Evolutionary conservation across 768 basidiomycete genomes (phyloP).

Genomic region (Lactarius hengduanensis): DNA sequence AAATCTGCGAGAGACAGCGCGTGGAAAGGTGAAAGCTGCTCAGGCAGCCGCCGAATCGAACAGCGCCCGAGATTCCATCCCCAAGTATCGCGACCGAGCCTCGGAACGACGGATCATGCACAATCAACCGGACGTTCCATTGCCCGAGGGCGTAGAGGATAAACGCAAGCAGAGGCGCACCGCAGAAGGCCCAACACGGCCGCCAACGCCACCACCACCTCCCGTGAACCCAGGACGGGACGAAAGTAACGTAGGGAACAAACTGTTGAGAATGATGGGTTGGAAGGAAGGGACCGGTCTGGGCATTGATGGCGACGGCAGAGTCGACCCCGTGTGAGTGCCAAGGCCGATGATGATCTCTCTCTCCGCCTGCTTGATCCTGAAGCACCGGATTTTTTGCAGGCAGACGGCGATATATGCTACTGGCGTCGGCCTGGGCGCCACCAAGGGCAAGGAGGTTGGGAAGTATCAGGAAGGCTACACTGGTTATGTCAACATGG

Average conservation of each 20-base stretch:
- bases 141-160: slow-evolving; percentile 50
- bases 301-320: slow-evolving; percentile 77
- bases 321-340: slow-evolving; percentile 83
- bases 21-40: slow-evolving; percentile 55
- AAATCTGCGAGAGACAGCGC: slow-evolving; percentile 68
- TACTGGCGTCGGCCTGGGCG: slow-evolving; percentile 88
- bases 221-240: slow-evolving; percentile 74
- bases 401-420: slow-evolving; percentile 86
- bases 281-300: slow-evolving; percentile 91
- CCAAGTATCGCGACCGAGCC: slow-evolving; percentile 95
- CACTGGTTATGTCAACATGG: slow-evolving; percentile 68
- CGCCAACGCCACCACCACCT: slow-evolving; percentile 60
- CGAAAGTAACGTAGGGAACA: slow-evolving; percentile 86
- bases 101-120: slow-evolving; percentile 87
- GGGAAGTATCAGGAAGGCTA: slow-evolving; percentile 69
- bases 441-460: slow-evolving; percentile 84
- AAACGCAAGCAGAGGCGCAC: slow-evolving; percentile 45
- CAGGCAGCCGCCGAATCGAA: slow-evolving; percentile 38
- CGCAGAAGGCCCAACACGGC: slow-evolving; percentile 61
- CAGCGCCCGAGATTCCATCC: slow-evolving; percentile 41
- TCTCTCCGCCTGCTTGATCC: background rate
- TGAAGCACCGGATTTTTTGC: slow-evolving; percentile 6
- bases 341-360: background rate
- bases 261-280: slow-evolving; percentile 95
- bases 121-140: slow-evolving; percentile 86